Base-by-base conservation (phyloP, 2,329 filamentous ascomycete genomes). In the Talaromyces sp. region DNA sequence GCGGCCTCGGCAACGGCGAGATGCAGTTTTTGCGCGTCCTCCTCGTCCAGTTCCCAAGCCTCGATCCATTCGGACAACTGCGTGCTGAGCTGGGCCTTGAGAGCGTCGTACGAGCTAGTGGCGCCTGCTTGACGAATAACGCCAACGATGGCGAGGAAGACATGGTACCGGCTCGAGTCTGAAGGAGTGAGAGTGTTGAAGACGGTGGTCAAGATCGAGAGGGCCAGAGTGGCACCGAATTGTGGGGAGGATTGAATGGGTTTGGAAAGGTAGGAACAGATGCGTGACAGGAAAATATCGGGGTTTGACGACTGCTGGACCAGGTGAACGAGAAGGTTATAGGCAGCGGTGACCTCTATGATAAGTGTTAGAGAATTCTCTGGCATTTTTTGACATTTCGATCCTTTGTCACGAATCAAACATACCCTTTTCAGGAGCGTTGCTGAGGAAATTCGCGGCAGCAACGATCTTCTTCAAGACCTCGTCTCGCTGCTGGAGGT, bases 251-350 rank as follows among this genome's bases (percentile, higher is more conserved):
- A 91, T 65, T 89, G 87, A 74, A 98, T 87, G 66, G 95, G 94
- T 76, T 91, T 89, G 67, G 87, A 87, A 73, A 99, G 90, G 80
- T 96, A 94, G 72, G 88, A 84, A 86, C 95, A 98, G 72, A 99
- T 88, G 70, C 86, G 85, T 63, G 91, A 90, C 67, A 99, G 88
- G 81, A 95, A 90, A 79, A 90, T 91, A 78, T 92, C 89, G 68
- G 90, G 86, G 70, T 93, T 91, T 70, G 90, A 87, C 63, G 92
- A 91, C 80, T 96, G 91, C 71, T 92, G 85, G 68, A 96, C 87
- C 64, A 99, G 88, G 82, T 97, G 91, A 73, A 98, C 89, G 76
- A 99, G 89, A 69, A 98, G 89, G 81, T 99, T 98, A 82, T 97
- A 97, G 64, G 94, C 92, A 63, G 94, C 89, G 64, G 92, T 93